These are phyloP conservation scores for Dispira parvispora DNA, from an alignment of 192 early-diverging fungal species.

Conservation along the genomic window DNA sequence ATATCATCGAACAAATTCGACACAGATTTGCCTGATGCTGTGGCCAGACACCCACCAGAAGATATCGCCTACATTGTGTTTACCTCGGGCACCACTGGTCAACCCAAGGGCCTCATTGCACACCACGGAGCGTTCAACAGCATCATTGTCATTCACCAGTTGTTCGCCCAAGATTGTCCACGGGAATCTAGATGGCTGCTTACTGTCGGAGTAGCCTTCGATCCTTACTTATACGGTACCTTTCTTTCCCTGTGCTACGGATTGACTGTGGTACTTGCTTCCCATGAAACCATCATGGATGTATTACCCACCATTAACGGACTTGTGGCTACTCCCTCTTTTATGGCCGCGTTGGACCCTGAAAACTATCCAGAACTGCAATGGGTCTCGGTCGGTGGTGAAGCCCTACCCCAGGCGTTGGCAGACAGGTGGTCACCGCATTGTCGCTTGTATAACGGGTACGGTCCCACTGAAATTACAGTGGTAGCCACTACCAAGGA, in stretches of 20 bases:
- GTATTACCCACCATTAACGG: not conserved
- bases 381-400: not conserved
- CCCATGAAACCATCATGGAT: not conserved
- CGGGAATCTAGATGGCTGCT: not conserved
- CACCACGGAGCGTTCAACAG: not conserved
- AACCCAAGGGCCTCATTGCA: constrained; percentile 18
- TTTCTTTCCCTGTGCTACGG: not conserved
- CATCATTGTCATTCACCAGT: not conserved
- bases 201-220: not conserved
- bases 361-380: not conserved
- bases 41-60: not conserved
- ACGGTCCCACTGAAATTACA: constrained; percentile 3
- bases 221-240: not conserved
- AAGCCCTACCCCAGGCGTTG: not conserved
- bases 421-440: not conserved
- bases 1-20: not conserved
- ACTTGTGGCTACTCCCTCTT: not conserved
- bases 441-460: not conserved
- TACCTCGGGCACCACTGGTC: constrained; percentile 12
- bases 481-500: not conserved
- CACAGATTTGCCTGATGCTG: not conserved
- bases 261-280: not conserved
- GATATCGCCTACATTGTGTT: constrained; percentile 2
- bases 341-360: not conserved
- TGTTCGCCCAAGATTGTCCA: not conserved